Base-by-base conservation (phyloP, 2,329 filamentous ascomycete species). In the Cyclaneusma minus region DNA sequence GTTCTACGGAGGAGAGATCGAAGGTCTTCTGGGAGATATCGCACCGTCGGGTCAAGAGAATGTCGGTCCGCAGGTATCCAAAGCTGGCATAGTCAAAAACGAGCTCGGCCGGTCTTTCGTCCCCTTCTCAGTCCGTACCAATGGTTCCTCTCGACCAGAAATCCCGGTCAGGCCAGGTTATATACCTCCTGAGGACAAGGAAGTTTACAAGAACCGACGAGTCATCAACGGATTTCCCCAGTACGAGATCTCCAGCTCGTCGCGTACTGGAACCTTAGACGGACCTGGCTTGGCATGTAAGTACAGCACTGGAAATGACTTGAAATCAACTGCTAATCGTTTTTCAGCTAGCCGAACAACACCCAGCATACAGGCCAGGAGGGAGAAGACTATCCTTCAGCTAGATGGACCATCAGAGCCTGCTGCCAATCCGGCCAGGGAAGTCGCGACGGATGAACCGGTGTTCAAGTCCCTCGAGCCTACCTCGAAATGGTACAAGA, bases 151-250 rank as follows among this genome's bases (percentile, higher is more conserved):
- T 5, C 70, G 87, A 29, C 85, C 79, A 43, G 84, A 91, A 42
- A 93, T 93, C 46, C 77, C 78, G 43, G 80, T 95, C 35, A 73
- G 80, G 16, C 85, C 85, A 1, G 87, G 87, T 31, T 95, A 92
- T 54, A 69, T 73, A 11, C 87, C 87, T 2, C 81, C 82, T 1
- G 87, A 95, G 55, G 87, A 95, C 51, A 75, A 93, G 36, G 81
- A 92, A 45, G 60, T 89, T 23, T 94, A 94, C 64, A 87, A 82
- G 57, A 91, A 87, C 52, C 73, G 79, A n/a, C n/a, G n/a, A n/a
- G n/a, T n/a, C n/a, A n/a, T n/a, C n/a, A n/a, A n/a, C n/a, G n/a
- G n/a, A n/a, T n/a, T n/a, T n/a, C n/a, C n/a, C n/a, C n/a, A n/a
- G n/a, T n/a, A n/a, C n/a, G n/a, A n/a, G n/a, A n/a, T n/a, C n/a